Base-by-base conservation (phyloP, 139 green algal genomes). In the Spirogloea muscicola region DNA sequence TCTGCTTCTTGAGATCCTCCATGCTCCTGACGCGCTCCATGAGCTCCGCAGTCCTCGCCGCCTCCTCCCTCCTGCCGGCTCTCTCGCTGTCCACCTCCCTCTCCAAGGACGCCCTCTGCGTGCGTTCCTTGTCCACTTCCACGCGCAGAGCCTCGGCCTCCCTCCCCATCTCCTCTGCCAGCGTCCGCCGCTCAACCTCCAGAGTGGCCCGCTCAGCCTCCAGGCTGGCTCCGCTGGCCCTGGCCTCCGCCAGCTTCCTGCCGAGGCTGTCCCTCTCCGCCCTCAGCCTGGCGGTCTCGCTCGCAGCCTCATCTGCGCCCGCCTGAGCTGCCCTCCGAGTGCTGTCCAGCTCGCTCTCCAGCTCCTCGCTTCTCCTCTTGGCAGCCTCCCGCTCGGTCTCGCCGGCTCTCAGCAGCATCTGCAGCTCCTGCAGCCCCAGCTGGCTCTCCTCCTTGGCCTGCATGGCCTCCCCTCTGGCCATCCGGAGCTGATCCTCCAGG, bases 401-500 rank as follows among this genome's bases (percentile, higher is more conserved):
- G n/a, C n/a, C n/a, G n/a, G n/a, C n/a, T n/a, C n/a, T 43, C 64
- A 36, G 31, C 43, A 60, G 42, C 38, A 63, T 5, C 31, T 73
- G 42, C 7, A n/a, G 27, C 9, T 73, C 64, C 29, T 46, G 13
- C 38, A 34, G 59, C 7, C 37, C 29, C 34, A 40, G 37, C 4
- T 71, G 37, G 6, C 62, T 63, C 62, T 61, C 29, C 43, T 27
- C 6, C 1, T 57, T 16, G n/a, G 16, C 5, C 55, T 64, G 55
- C 9, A 64, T 27, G 29, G 59, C n/a, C n/a, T 71, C 62, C n/a
- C 29, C 64, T 43, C 16, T 13, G 18, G 40, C 43, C n/a, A 37
- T 27, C n/a, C 64, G 46, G 1, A 73, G 46, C 48, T 43, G 34
- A n/a, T 65, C 64, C 48, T 59, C 64, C 48, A 73, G 41, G 42